phyloP scores from a whole-genome alignment of 108 stramenopile genomes.

The Nitzschia sp. region DNA sequence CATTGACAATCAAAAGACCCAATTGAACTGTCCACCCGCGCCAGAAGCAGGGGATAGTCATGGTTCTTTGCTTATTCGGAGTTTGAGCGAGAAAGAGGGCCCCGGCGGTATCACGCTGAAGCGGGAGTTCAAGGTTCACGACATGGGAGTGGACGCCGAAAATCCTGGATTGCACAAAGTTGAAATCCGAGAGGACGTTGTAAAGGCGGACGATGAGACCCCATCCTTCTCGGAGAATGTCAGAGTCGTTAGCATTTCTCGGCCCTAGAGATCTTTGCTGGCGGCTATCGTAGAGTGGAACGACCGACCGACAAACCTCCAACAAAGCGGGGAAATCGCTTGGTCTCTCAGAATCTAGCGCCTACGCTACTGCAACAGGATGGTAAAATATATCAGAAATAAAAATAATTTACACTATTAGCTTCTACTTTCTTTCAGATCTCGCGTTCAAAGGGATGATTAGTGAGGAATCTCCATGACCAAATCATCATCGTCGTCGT shows the following conservation, averaged over 20 bases:
- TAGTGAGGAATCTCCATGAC: neutral
- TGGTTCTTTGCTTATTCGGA: constrained; percentile 24
- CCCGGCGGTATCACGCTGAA: constrained; percentile 26
- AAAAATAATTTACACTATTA: too few species aligned
- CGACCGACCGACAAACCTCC: too few species aligned
- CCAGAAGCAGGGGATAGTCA: constrained; percentile 27
- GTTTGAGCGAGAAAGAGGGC: constrained; percentile 27
- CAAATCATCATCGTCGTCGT: neutral
- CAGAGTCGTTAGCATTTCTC: constrained; percentile 18
- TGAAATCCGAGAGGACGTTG: constrained; percentile 38
- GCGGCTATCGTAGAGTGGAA: neutral
- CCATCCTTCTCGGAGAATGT: constrained; percentile 18
- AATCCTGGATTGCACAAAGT: constrained; percentile 20
- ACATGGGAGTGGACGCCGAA: constrained; percentile 20
- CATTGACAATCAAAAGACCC: constrained; percentile 26
- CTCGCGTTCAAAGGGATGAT: too few species aligned
- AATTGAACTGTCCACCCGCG: constrained; percentile 34
- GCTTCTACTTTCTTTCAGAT: too few species aligned
- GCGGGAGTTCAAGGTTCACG: constrained; percentile 42
- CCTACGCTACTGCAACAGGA: too few species aligned
- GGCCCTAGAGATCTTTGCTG: neutral
- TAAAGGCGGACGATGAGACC: constrained; percentile 4
- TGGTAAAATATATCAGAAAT: too few species aligned
- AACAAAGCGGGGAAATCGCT: too few species aligned
- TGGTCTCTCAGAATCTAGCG: too few species aligned